Conservation (phyloP, 805 yeast species). For the Nakazawaea ambrosiae region DNA sequence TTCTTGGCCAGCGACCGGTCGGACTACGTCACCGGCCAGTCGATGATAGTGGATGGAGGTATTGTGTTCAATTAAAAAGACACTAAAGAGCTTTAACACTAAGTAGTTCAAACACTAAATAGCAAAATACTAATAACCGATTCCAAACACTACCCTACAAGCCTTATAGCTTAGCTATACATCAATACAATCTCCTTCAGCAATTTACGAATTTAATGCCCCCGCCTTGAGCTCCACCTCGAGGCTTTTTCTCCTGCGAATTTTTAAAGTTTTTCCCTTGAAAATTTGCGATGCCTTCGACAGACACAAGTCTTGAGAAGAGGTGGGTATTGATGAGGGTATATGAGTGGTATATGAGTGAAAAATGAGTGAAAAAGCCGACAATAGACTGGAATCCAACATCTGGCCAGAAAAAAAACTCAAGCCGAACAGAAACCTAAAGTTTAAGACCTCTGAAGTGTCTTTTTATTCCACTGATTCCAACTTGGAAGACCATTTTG, state of each 20-base stretch:
- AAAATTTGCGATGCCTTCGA: too few species aligned
- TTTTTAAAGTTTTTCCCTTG: too few species aligned
- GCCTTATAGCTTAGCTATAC: background rate
- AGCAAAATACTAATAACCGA: background rate
- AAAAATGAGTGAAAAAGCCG: background rate
- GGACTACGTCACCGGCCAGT: slow-evolving; percentile 31
- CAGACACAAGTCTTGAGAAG: too few species aligned
- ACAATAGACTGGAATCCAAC: too few species aligned
- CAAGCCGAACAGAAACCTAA: too few species aligned
- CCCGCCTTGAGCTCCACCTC: too few species aligned
- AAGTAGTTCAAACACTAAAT: too few species aligned
- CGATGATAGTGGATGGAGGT: slow-evolving; percentile 34
- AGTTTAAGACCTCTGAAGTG: background rate
- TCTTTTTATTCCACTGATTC: slow-evolving; percentile 5
- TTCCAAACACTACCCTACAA: background rate
- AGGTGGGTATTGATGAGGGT: too few species aligned
- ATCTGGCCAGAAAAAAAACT: too few species aligned
- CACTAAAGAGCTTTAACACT: background rate
- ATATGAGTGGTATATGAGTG: background rate
- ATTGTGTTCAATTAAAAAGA: slow-evolving; percentile 8
- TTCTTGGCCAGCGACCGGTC: slow-evolving; percentile 32
- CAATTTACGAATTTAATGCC: too few species aligned
- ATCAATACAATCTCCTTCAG: background rate
- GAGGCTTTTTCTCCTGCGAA: too few species aligned
- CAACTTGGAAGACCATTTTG: background rate